Percentiles rank a stretch among this genome's conserved stretches.
Evolutionary conservation across 1,139 yeast species (phyloP).

Genomic region (Debaryomycetaceae sp.): DNA sequence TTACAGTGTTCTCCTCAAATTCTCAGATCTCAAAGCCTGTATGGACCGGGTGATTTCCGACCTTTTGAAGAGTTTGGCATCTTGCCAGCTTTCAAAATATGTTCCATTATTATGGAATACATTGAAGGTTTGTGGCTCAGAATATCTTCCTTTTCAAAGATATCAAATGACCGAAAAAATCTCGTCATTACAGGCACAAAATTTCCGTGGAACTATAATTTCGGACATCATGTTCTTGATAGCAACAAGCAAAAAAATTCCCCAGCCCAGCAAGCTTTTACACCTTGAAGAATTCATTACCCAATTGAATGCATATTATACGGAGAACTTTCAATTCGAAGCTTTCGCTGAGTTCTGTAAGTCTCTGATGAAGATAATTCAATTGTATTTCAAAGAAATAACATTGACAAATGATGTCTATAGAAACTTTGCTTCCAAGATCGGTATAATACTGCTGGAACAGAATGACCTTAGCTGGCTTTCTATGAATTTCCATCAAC

Average conservation of each 20-base stretch:
- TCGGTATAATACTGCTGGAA: conserved; percentile 28
- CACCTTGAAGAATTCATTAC: conserved; percentile 22
- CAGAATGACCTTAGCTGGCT: conserved; percentile 25
- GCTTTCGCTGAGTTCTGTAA: conserved; percentile 30
- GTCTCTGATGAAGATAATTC: conserved; percentile 22
- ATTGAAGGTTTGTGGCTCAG: conserved; percentile 10
- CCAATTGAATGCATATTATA: conserved; percentile 27
- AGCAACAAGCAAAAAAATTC: conserved; percentile 10
- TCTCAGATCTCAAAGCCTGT: conserved; percentile 18
- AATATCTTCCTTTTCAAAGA: conserved; percentile 13
- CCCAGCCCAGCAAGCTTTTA: conserved; percentile 12
- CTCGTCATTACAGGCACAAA: conserved; percentile 16
- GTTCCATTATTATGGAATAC: conserved; percentile 19
- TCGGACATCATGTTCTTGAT: conserved; percentile 19
- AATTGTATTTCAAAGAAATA: conserved; percentile 17
- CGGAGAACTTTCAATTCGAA: conserved; percentile 19
- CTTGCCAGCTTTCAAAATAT: conserved; percentile 25
- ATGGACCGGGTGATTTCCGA: conserved; percentile 20
- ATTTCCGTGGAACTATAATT: conserved; percentile 19
- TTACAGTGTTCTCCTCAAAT: conserved; percentile 24
- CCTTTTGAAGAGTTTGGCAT: conserved; percentile 22
- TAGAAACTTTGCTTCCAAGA: conserved; percentile 21
- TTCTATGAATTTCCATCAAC: conserved; percentile 18
- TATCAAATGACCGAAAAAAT: conserved; percentile 17
- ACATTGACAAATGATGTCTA: conserved; percentile 14